Evolutionary conservation across 306 rosid species (phyloP).

Genomic region (Trifolium fragiferum): DNA sequence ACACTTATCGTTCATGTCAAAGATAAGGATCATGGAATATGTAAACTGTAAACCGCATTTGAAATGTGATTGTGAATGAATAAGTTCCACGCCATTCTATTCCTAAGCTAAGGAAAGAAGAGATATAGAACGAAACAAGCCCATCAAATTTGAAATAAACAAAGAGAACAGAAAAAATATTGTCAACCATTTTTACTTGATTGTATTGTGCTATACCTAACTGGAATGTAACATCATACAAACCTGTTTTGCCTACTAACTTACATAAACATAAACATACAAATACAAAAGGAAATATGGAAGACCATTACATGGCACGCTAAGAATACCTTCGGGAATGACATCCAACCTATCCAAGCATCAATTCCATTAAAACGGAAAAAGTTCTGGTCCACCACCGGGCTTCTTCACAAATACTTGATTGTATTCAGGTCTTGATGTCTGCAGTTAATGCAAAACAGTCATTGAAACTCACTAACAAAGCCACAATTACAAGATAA

Average conservation of each 20-base stretch:
- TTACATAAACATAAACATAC: constrained; percentile 34
- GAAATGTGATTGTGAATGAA: neutral
- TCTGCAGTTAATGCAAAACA: constrained; percentile 58
- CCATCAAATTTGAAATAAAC: constrained; percentile 1
- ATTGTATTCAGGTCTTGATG: constrained; percentile 90
- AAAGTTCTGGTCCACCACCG: constrained; percentile 64
- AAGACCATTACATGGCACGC: neutral
- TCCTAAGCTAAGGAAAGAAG: constrained; percentile 1
- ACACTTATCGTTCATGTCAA: neutral
- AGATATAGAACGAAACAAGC: neutral
- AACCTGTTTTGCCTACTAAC: constrained; percentile 16
- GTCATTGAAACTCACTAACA: constrained; percentile 17
- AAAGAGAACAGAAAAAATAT: neutral
- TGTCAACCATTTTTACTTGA: constrained; percentile 12
- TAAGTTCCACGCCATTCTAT: neutral
- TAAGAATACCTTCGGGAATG: constrained; percentile 3
- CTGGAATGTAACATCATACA: constrained; percentile 26
- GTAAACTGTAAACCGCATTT: constrained; percentile 26
- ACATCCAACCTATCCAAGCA: constrained; percentile 22
- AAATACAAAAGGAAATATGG: constrained; percentile 23
- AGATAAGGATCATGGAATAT: neutral
- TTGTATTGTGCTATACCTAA: constrained; percentile 31
- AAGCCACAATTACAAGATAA: constrained; percentile 2
- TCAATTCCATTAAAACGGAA: constrained; percentile 57
- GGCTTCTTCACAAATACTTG: constrained; percentile 84